Base-by-base conservation (phyloP, 2,329 filamentous ascomycete genomes). In the Talaromyces sp. region DNA sequence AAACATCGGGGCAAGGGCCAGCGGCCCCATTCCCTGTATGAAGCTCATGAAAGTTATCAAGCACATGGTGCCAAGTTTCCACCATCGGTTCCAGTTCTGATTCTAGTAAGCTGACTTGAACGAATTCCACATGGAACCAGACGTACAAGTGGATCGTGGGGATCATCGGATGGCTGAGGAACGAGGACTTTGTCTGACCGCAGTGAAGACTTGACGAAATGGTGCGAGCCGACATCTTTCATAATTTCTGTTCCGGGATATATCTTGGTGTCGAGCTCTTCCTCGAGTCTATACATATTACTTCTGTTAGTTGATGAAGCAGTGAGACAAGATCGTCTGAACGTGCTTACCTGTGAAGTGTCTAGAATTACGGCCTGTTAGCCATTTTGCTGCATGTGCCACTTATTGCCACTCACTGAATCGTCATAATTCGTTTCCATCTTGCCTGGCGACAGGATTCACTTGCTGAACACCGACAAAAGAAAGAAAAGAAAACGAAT, bases 211-310 rank as follows among this genome's bases (percentile, higher is more conserved):
- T 87, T 88, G 68, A 88, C 84, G 67, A 88, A 88, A 71, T 88
- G 85, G 71, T 87, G 84, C 1, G 77, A 75, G 22, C 84, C 85
- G 42, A 88, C 80, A 77, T 89, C 83, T 9, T 78, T 73, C 84
- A 86, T 86, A 68, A 85, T 77, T 71, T 85, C 83, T 4, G 84
- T 86, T 27, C 84, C 84, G 3, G 84, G 84, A 47, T 84, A 72
- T 61, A 86, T 80, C 64, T 83, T 80, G 33, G 76, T 77, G 60
- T 81, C 75, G 62, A 85, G 78, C 75, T 84, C 81, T 59, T 77
- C 66, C 69, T 83, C 82, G 63, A 84, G 73, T 47, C 8, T 44
- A 19, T 19, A 44, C n/a, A 19, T 44, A 6, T 3, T 44, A 44
- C 3, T 15, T 19, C 10, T 44, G 19, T 44, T 19, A 44, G 39